Base-by-base conservation (phyloP, 164 flowering plant genomes). In the Chloranthus sessilifolius region DNA sequence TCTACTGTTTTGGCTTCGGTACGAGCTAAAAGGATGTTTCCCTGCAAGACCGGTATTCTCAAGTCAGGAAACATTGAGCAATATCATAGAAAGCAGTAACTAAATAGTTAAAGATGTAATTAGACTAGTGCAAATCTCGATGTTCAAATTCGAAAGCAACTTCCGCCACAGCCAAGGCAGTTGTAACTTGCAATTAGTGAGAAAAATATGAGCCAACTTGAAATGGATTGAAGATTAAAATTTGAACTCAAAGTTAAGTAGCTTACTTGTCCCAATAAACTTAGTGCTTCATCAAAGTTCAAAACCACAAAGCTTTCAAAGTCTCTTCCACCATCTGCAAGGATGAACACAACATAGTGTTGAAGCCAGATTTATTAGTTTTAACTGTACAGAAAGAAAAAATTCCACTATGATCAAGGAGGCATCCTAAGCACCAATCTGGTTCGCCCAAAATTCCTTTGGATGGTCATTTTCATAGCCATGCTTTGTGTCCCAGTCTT, bases 381-480 rank as follows among this genome's bases (percentile, higher is more conserved):
- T n/a, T n/a, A n/a, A n/a, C n/a, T n/a, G n/a, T n/a, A n/a, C n/a
- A n/a, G n/a, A n/a, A n/a, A n/a, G n/a, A n/a, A n/a, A n/a, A n/a
- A n/a, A n/a, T n/a, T n/a, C n/a, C n/a, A n/a, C n/a, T n/a, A n/a
- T n/a, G n/a, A n/a, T n/a, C n/a, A n/a, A n/a, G n/a, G n/a, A n/a
- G n/a, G n/a, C n/a, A n/a, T n/a, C n/a, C n/a, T n/a, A 20, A 20
- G 26, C 30, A 31, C 4, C 9, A 54, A 92, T 95, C 95, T 92
- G 99, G 15, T 76, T 67, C 50, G 74, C 83, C 11, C 91, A 74
- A 67, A 86, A 92, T 25, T 61, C 84, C 60, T 68, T 75, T 9
- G 97, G 97, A 49, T 84, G 78, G 59, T 88, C 95, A n/a, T 86
- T 92, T 68, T 82, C 97, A n/a, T 95, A 92, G 16, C 75, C 74